Evolutionary conservation across 2,329 filamentous ascomycete genomes (phyloP).

Genomic region (Drechslera avenae): DNA sequence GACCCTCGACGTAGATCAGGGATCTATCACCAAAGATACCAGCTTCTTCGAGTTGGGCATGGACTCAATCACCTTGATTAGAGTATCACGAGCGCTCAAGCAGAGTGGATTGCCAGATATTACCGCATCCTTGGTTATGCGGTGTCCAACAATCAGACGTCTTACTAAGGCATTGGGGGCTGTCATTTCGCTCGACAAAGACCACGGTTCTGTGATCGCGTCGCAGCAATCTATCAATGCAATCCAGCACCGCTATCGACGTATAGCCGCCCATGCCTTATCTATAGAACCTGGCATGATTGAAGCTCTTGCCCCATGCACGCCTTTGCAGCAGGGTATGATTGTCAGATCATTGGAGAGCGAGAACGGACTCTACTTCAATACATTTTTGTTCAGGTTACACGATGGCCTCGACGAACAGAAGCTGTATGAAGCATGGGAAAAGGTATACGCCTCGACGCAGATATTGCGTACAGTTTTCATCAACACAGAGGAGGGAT

Average conservation of each 20-base stretch:
- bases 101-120: conserved; percentile 64
- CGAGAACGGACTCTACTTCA: conserved; percentile 71
- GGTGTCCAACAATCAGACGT: conserved; percentile 53
- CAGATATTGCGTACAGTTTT: conserved; percentile 77
- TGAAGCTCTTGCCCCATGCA: conserved; percentile 80
- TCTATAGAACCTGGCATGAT: conserved; percentile 59
- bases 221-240: conserved; percentile 67
- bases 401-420: conserved; percentile 50
- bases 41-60: conserved; percentile 86
- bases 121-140: conserved; percentile 70
- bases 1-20: conserved; percentile 55
- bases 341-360: conserved; percentile 70
- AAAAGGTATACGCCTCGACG: conserved; percentile 55
- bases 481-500: conserved; percentile 73
- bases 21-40: conserved; percentile 58
- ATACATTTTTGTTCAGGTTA: conserved; percentile 70
- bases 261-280: conserved; percentile 60
- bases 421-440: conserved; percentile 64
- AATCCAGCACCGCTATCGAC: conserved; percentile 65
- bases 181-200: neutral
- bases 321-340: conserved; percentile 85
- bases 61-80: conserved; percentile 83
- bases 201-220: conserved; percentile 50
- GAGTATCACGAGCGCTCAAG: conserved; percentile 69
- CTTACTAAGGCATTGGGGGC: conserved; percentile 45